phyloP scores from a whole-genome alignment of 2,329 filamentous ascomycete species.

The Fusarium temperatum region DNA sequence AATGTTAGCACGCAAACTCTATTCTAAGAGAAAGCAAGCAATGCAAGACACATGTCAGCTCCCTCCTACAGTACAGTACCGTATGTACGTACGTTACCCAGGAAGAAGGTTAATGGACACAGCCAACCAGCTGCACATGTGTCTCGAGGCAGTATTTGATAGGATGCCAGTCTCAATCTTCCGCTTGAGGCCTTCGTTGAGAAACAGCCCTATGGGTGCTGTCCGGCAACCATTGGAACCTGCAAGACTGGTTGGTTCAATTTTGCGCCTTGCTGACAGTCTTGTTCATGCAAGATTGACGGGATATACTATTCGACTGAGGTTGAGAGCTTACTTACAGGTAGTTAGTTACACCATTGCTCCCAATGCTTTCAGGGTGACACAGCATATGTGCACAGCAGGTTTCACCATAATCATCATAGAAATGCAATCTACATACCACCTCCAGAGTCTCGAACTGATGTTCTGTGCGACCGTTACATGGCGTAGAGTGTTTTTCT shows the following conservation, averaged over 20 bases:
- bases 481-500: slow-evolving; percentile 1
- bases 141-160: neutral
- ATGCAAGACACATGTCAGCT: neutral
- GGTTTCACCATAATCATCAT: neutral
- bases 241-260: neutral
- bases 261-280: neutral
- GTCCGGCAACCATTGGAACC: neutral
- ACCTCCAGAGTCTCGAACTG: neutral
- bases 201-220: neutral
- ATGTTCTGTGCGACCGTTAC: slow-evolving; percentile 8
- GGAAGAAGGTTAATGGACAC: neutral
- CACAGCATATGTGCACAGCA: neutral
- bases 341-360: neutral
- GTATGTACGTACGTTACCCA: neutral
- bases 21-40: neutral
- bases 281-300: neutral
- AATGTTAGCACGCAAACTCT: neutral
- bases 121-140: slow-evolving; percentile 24
- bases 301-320: neutral
- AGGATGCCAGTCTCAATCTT: neutral
- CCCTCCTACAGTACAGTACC: neutral
- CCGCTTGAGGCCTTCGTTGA: neutral
- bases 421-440: slow-evolving; percentile 5
- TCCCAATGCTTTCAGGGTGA: neutral
- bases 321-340: neutral